Evolutionary conservation across 208 protist genomes (phyloP).

Genomic region (Angomonas deanei): DNA sequence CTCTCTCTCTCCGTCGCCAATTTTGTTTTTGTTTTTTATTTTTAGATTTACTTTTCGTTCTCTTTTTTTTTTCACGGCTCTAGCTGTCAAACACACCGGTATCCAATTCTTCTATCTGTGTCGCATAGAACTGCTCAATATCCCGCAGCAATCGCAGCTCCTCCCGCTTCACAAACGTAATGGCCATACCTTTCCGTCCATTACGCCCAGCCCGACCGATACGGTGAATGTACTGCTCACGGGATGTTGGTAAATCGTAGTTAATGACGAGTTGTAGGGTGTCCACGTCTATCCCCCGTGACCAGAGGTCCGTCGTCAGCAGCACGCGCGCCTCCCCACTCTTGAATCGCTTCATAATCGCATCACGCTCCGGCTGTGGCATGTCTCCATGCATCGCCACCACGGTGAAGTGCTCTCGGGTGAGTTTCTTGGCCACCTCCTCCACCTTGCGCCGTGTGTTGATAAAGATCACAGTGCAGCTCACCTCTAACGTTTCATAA

Average conservation of each 20-base stretch:
- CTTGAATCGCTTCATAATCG: slow-evolving; percentile 97
- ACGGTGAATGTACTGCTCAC: slow-evolving; percentile 93
- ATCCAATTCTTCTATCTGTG: slow-evolving; percentile 95
- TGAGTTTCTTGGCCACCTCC: slow-evolving; percentile 97
- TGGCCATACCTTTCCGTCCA: slow-evolving; percentile 97
- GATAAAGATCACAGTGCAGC: slow-evolving; percentile 98
- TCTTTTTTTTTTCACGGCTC: background rate
- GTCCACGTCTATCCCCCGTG: slow-evolving; percentile 96
- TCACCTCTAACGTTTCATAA: slow-evolving; percentile 98
- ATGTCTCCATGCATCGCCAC: slow-evolving; percentile 96
- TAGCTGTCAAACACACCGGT: background rate
- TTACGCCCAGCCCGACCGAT: slow-evolving; percentile 97
- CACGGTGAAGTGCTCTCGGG: slow-evolving; percentile 94
- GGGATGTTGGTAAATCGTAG: slow-evolving; percentile 95
- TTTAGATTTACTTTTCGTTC: background rate
- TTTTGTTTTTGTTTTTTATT: background rate
- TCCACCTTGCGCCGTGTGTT: slow-evolving; percentile 99
- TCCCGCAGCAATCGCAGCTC: slow-evolving; percentile 89
- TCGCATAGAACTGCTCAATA: slow-evolving; percentile 97
- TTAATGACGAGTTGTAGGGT: slow-evolving; percentile 97
- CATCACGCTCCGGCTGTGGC: slow-evolving; percentile 97
- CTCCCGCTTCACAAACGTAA: slow-evolving; percentile 97
- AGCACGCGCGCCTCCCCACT: slow-evolving; percentile 95
- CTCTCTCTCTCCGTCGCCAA: background rate
- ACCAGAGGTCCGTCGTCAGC: slow-evolving; percentile 98